Percentiles rank a stretch among this genome's conserved stretches.
Evolutionary conservation across 140 eudicot species (phyloP).

Genomic region (Stevia rebaudiana): DNA sequence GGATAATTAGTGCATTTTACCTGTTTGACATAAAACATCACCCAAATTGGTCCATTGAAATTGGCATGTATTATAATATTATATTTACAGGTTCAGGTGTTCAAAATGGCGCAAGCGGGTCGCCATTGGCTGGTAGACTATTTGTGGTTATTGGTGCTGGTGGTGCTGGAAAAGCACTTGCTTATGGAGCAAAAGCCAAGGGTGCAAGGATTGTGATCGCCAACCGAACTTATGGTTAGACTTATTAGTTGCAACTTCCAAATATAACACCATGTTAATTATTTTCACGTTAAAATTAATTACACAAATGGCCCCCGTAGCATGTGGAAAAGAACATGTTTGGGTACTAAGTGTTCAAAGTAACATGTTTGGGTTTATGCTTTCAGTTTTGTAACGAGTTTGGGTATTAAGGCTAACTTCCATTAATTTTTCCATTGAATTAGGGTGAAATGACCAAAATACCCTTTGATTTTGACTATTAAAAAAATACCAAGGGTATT

Average conservation of each 20-base stretch:
- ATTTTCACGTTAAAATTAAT: too few species aligned
- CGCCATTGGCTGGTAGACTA: constrained; percentile 74
- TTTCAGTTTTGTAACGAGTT: too few species aligned
- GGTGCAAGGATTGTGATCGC: constrained; percentile 95
- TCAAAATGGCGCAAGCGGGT: constrained; percentile 32
- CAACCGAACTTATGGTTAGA: constrained; percentile 88
- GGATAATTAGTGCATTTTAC: constrained; percentile 2
- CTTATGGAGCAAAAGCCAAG: constrained; percentile 92
- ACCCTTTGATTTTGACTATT: too few species aligned
- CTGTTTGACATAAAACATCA: neutral
- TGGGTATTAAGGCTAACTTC: too few species aligned
- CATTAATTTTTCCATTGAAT: too few species aligned
- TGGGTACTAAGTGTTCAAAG: too few species aligned
- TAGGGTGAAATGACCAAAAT: too few species aligned
- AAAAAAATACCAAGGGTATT: too few species aligned
- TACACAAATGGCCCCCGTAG: too few species aligned
- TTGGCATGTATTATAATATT: neutral
- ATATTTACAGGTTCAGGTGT: constrained; percentile 36
- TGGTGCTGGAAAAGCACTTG: constrained; percentile 94
- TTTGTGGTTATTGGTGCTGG: constrained; percentile 98
- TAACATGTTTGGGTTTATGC: too few species aligned
- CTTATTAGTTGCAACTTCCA: constrained; percentile 7
- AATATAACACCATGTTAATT: constrained; percentile 3
- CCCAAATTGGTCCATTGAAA: neutral
- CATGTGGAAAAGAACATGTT: too few species aligned